Percentiles rank a stretch among this genome's conserved stretches.
phyloP scores from a whole-genome alignment of 495 filamentous ascomycete genomes.

The Platismatia glauca region DNA sequence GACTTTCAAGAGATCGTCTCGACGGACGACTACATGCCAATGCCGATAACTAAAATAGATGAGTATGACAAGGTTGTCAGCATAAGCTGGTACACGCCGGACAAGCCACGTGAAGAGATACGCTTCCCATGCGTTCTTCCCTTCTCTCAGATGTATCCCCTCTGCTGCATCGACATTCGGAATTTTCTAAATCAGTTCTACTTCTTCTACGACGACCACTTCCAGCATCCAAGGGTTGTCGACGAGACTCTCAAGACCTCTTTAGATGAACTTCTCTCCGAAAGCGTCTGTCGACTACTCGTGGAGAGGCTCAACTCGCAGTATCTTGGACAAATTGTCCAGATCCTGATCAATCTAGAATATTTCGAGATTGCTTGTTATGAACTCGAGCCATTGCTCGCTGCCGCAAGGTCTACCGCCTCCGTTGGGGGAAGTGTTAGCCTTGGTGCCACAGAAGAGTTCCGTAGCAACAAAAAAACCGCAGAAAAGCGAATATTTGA shows the following conservation, averaged over 20 bases:
- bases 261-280: constrained; percentile 82
- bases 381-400: constrained; percentile 75
- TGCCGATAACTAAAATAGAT: constrained; percentile 81
- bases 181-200: constrained; percentile 97
- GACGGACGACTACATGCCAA: constrained; percentile 98
- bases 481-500: constrained; percentile 98
- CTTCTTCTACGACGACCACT: constrained; percentile 89
- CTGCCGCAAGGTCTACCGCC: constrained; percentile 65
- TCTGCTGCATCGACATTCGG: constrained; percentile 94
- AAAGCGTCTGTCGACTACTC: constrained; percentile 81
- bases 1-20: constrained; percentile 96
- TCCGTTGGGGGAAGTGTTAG: constrained; percentile 65
- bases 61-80: constrained; percentile 92
- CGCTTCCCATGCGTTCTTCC: constrained; percentile 83
- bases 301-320: constrained; percentile 84
- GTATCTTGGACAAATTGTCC: constrained; percentile 93
- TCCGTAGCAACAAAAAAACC: constrained; percentile 83
- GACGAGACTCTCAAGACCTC: constrained; percentile 78
- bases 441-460: constrained; percentile 73
- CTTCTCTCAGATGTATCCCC: constrained; percentile 97
- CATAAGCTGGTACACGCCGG: constrained; percentile 86
- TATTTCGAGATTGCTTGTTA: constrained; percentile 90
- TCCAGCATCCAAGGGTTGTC: constrained; percentile 74
- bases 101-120: constrained; percentile 64
- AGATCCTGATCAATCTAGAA: constrained; percentile 94